Evolutionary conservation across 176 grass and related monocot genomes (phyloP), one percentile per base, ranked within the genome.

Genomic region (Typha latifolia): DNA sequence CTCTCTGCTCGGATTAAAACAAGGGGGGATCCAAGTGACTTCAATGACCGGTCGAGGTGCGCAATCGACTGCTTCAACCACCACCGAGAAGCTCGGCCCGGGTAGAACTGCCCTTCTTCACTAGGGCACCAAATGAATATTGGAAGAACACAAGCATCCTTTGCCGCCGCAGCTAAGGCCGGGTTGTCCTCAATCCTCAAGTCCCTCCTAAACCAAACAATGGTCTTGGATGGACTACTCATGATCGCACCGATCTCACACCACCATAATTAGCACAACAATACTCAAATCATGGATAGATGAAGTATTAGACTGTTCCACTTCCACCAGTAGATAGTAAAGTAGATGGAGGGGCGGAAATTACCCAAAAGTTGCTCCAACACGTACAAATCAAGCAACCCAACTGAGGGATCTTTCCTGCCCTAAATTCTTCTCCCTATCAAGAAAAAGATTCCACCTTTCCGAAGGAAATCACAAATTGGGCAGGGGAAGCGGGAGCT

Each of bases 151-250:
- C 67, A 77, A 23, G 83, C 87, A 4, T 83, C 82, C 77, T 68
- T 91, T 0, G 74, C 79, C 1, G 87, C 91, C 1, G 82, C 69
- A 3, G 87, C 73, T 71, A 96, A 52, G 18, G 91, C 91, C 29
- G 74, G 91, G 74, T 96, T 96, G 68, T 91, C 91, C 67, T 91
- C 74, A 63, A 96, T 88, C 81, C 91, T 88, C 71, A 96, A 84
- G 83, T 96, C 91, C 71, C 84, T 96, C 52, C 91, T 78, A 61
- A 96, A 96, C 91, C 91, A 96, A 72, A 96, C 79, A 18, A 96
- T 61, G n/a, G 87, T 96, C 83, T 74, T 88, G 52, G 84, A 62
- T 43, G 73, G 70, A 12, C 52, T 48, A 31, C 21, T 70, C 91
- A 96, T 96, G 19, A 10, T 20, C 52, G 20, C 52, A 15, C 52